Base-by-base conservation (phyloP, 1,139 yeast genomes). In the Saccharomyces pastorianus region DNA sequence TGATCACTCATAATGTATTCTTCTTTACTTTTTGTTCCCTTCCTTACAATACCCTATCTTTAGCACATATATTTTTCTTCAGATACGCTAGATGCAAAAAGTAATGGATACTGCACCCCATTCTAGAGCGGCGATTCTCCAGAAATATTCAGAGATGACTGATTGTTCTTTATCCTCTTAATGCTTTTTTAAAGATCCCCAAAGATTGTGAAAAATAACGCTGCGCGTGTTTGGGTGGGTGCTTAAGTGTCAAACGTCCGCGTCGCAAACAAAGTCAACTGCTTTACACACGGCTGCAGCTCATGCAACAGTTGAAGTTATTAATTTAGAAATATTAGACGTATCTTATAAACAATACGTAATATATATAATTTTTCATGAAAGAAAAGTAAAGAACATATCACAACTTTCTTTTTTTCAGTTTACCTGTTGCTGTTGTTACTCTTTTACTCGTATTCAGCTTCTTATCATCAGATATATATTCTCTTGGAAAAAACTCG, bases 401-500 rank as follows among this genome's bases (percentile, higher is more conserved):
- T 51, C 56, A 53, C 26, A 58, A 25, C 46, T 58, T 58, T 50
- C 64, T 61, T 48, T 62, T 67, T 50, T 67, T 77, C 58, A 84
- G 68, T 64, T 77, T 81, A 2, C 68, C 73, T 6, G 85, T 77
- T 1, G 90, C 90, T 8, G 75, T 73, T 53, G 77, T 76, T 64
- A 85, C 71, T 59, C 91, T 72, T 65, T 83, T 84, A 20, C 88
- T 85, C 64, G 79, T 61, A 50, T 72, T 73, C 8, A 80, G 61
- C 38, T 76, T 80, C 57, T 77, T 77, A 32, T 76, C 69, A 48
- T 71, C 68, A 54, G 75, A 76, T 11, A 77, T 72, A 46, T 63
- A 58, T 42, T 69, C 73, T 6, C 68, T 59, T 25, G 84, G 84
- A 64, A 82, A 83, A 63, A 83, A 83, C 60, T 82, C 86, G 2